Percentiles rank a stretch among this genome's conserved stretches.
These are phyloP conservation scores for Suzukiozyma palmioleophila DNA, from an alignment of 1,139 yeast genomes.

Conservation along the genomic window DNA sequence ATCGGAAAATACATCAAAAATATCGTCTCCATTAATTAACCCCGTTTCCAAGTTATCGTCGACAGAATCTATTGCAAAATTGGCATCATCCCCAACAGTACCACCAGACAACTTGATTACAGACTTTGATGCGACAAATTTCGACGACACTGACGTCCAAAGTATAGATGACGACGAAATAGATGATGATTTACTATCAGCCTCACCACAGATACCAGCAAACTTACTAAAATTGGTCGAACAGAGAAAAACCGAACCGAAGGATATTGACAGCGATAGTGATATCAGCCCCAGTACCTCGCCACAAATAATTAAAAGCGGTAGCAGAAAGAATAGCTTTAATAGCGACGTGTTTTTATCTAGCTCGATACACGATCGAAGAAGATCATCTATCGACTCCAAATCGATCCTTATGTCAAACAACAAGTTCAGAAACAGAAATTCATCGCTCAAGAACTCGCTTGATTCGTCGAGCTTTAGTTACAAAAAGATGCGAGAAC, in stretches of 20 bases:
- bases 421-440: conserved; percentile 24
- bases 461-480: conserved; percentile 17
- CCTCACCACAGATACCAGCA: conserved; percentile 67
- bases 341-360: conserved; percentile 18
- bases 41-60: conserved; percentile 4
- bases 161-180: conserved; percentile 40
- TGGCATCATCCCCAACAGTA: conserved; percentile 6
- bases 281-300: conserved; percentile 32
- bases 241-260: conserved; percentile 35
- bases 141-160: conserved; percentile 16
- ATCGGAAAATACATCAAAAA: conserved; percentile 8
- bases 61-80: conserved; percentile 8
- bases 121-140: conserved; percentile 14
- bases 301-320: conserved; percentile 15
- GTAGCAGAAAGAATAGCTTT: conserved; percentile 23
- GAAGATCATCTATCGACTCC: conserved; percentile 35
- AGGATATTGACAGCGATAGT: conserved; percentile 13
- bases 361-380: conserved; percentile 21
- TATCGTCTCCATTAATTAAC: conserved; percentile 6
- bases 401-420: conserved; percentile 20
- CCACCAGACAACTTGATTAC: conserved; percentile 13
- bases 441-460: conserved; percentile 14
- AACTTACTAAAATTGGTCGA: conserved; percentile 55
- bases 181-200: conserved; percentile 51
- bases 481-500: conserved; percentile 6